Evolutionary conservation across 345 rosid genomes (phyloP).

Genomic region (Camelina hispida): DNA sequence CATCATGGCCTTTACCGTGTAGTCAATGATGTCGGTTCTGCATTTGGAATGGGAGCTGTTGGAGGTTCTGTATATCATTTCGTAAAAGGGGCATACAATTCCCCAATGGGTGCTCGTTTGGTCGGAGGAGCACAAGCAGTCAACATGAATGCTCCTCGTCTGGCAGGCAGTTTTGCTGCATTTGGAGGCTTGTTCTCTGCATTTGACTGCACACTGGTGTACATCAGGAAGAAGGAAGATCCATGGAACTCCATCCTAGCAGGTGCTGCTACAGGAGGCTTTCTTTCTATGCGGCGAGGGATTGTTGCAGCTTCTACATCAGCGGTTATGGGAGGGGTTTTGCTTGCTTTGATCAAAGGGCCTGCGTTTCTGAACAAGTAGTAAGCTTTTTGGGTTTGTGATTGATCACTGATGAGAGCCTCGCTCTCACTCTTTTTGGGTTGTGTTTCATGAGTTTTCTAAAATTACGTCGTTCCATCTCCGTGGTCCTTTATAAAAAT

Average conservation of each 20-base stretch:
- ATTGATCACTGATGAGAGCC: not conserved
- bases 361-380: conserved; percentile 55
- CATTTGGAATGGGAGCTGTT: conserved; percentile 72
- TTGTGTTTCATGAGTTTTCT: not conserved
- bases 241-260: conserved; percentile 78
- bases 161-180: conserved; percentile 74
- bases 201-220: conserved; percentile 64
- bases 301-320: conserved; percentile 58
- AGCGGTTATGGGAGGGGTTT: conserved; percentile 58
- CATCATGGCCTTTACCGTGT: conserved; percentile 60
- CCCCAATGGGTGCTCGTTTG: conserved; percentile 61
- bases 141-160: conserved; percentile 78
- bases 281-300: conserved; percentile 70
- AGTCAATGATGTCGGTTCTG: conserved; percentile 58
- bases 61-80: conserved; percentile 77
- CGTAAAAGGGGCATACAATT: conserved; percentile 59
- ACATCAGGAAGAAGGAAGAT: conserved; percentile 73
- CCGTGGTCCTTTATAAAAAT: not conserved
- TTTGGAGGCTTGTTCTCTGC: conserved; percentile 70
- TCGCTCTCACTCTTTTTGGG: not conserved
- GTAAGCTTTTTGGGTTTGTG: not conserved
- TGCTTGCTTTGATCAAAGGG: conserved; percentile 69
- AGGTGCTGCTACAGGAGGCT: conserved; percentile 78
- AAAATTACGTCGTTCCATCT: not conserved
- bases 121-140: conserved; percentile 71